Evolutionary conservation across 768 basidiomycete genomes (phyloP).

Genomic region (Lactarius akahatsu): DNA sequence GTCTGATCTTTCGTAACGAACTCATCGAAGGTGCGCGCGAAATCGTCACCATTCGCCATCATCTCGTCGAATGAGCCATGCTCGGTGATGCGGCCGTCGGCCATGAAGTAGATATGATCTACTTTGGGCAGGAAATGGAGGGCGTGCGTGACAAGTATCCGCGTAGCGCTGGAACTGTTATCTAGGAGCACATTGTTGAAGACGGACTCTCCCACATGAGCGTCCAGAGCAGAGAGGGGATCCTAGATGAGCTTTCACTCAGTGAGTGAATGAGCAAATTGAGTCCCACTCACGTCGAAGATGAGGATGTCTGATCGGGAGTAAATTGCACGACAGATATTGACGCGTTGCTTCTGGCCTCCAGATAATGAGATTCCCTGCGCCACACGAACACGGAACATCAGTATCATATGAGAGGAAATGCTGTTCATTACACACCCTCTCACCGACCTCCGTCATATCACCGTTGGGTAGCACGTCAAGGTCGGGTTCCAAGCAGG

Average conservation of each 20-base stretch:
- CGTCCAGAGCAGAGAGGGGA: conserved; percentile 85
- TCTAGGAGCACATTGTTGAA: conserved; percentile 81
- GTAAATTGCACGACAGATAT: conserved; percentile 86
- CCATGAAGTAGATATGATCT: conserved; percentile 80
- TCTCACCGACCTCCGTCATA: conserved; percentile 82
- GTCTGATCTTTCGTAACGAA: conserved; percentile 63
- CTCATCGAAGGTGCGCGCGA: conserved; percentile 47
- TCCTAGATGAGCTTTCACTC: conserved; percentile 46
- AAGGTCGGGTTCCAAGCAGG: conserved; percentile 78
- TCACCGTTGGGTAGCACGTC: conserved; percentile 77
- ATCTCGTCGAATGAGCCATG: conserved; percentile 77
- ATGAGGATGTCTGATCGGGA: conserved; percentile 83
- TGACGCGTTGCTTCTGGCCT: conserved; percentile 79
- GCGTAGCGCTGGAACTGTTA: conserved; percentile 64
- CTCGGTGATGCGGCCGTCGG: conserved; percentile 76
- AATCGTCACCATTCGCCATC: conserved; percentile 60
- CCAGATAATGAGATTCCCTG: conserved; percentile 86
- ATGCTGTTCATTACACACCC: conserved; percentile 33
- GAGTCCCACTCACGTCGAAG: conserved; percentile 53
- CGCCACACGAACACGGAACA: background rate
- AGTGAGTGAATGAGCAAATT: background rate
- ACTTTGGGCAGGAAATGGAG: conserved; percentile 86
- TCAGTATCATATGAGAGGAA: background rate
- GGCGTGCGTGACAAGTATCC: conserved; percentile 89
- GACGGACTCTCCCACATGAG: conserved; percentile 85